Percentiles rank a stretch among this genome's conserved stretches.
These are phyloP conservation scores for Boletus semigastroideus DNA, from an alignment of 1,284 basidiomycete species.

Conservation along the genomic window DNA sequence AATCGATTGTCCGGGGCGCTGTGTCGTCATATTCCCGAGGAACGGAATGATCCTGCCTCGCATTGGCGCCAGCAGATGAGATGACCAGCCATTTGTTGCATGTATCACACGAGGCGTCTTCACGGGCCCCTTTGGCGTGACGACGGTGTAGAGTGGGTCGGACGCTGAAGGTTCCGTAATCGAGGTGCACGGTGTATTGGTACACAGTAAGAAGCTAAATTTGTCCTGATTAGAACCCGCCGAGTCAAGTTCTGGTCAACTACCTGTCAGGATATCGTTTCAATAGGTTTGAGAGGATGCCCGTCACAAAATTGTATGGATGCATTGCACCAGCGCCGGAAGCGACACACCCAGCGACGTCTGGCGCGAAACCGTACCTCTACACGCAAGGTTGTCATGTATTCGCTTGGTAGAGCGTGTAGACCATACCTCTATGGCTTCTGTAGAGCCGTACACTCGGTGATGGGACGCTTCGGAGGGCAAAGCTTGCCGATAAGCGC, in stretches of 20 bases:
- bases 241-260: conserved; percentile 6
- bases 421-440: conserved; percentile 37
- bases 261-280: conserved; percentile 38
- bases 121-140: conserved; percentile 44
- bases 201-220: conserved; percentile 40
- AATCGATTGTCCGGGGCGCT: conserved; percentile 43
- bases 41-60: conserved; percentile 48
- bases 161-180: conserved; percentile 31
- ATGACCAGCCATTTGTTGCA: conserved; percentile 61
- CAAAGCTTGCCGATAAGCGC: conserved; percentile 39
- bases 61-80: conserved; percentile 46
- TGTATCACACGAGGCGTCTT: conserved; percentile 50
- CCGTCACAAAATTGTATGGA: conserved; percentile 47
- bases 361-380: conserved; percentile 39
- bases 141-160: conserved; percentile 36
- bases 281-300: conserved; percentile 40
- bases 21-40: conserved; percentile 50
- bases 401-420: background rate
- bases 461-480: conserved; percentile 39
- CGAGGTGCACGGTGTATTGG: conserved; percentile 41
- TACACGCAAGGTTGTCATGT: conserved; percentile 12
- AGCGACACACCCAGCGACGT: conserved; percentile 40
- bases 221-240: background rate
- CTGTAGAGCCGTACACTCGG: conserved; percentile 31
- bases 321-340: conserved; percentile 44